Percentiles rank a stretch among this genome's conserved stretches.
Conservation (phyloP, 2,329 filamentous ascomycete species). For the Pestalotiopsis sp. region DNA sequence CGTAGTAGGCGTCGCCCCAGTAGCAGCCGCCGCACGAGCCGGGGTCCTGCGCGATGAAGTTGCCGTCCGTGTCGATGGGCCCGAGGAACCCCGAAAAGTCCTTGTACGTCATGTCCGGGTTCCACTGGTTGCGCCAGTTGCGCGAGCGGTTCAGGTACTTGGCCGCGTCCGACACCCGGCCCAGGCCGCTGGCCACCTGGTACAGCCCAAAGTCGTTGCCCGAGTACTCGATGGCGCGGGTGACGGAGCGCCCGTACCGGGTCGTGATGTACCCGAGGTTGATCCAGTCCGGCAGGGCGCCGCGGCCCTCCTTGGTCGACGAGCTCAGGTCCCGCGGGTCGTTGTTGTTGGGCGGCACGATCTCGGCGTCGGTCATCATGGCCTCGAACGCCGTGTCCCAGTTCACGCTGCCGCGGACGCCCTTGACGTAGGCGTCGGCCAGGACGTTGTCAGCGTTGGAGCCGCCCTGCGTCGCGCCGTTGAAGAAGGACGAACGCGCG, state of each 20-base stretch:
- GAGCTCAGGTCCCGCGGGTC: conserved; percentile 59
- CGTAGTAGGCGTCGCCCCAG: conserved; percentile 64
- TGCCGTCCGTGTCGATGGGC: conserved; percentile 55
- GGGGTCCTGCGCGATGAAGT: conserved; percentile 57
- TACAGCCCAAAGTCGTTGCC: conserved; percentile 70
- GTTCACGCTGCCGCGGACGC: conserved; percentile 62
- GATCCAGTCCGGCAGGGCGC: conserved; percentile 71
- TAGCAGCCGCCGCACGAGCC: conserved; percentile 65
- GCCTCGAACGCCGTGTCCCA: conserved; percentile 66
- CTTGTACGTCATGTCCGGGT: conserved; percentile 56
- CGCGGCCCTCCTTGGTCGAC: conserved; percentile 68
- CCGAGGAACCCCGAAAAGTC: conserved; percentile 69
- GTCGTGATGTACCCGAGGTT: conserved; percentile 67
- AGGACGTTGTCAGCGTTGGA: conserved; percentile 73
- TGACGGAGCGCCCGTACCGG: conserved; percentile 62
- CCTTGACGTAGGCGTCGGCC: conserved; percentile 73
- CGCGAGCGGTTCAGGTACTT: conserved; percentile 65
- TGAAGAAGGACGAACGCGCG: conserved; percentile 68
- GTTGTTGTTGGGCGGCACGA: conserved; percentile 60
- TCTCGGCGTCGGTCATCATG: conserved; percentile 70
- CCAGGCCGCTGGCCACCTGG: conserved; percentile 64
- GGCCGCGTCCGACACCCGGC: conserved; percentile 48
- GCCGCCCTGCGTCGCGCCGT: conserved; percentile 70
- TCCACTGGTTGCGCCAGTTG: conserved; percentile 77
- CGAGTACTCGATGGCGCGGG: conserved; percentile 68